These are phyloP conservation scores for Galeopsis tetrahit DNA, from an alignment of 257 asterid species.

Conservation along the genomic window DNA sequence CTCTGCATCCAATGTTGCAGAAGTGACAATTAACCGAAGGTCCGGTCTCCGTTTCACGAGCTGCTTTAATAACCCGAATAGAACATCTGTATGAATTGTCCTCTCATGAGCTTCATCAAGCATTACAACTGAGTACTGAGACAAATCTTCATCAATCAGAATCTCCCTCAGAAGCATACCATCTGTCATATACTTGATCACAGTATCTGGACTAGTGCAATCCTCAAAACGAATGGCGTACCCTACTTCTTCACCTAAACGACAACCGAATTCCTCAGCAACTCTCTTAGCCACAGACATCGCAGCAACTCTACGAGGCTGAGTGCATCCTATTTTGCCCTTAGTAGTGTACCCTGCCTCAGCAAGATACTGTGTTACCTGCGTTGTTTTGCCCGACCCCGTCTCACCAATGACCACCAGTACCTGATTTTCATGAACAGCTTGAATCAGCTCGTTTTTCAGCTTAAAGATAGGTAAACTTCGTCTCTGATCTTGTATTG, in stretches of 20 bases:
- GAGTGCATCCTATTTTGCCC: constrained; percentile 94
- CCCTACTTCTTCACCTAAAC: constrained; percentile 95
- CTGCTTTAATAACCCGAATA: constrained; percentile 78
- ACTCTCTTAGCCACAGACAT: constrained; percentile 98
- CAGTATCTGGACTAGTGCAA: constrained; percentile 96
- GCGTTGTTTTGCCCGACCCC: constrained; percentile 95
- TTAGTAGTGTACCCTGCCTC: constrained; percentile 95
- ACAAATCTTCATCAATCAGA: constrained; percentile 74
- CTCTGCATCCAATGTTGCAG: constrained; percentile 95
- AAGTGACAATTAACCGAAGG: constrained; percentile 88
- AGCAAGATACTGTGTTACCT: constrained; percentile 94
- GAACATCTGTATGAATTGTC: constrained; percentile 86
- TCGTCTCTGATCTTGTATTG: constrained; percentile 89
- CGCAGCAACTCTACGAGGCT: constrained; percentile 98
- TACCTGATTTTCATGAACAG: constrained; percentile 86
- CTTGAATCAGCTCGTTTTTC: constrained; percentile 84
- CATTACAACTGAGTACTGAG: constrained; percentile 90
- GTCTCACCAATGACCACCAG: constrained; percentile 96
- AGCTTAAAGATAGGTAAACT: constrained; percentile 84
- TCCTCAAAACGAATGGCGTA: constrained; percentile 94
- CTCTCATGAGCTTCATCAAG: constrained; percentile 97
- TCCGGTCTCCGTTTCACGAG: constrained; percentile 81
- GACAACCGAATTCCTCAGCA: constrained; percentile 94
- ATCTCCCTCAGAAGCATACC: constrained; percentile 97
- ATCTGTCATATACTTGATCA: constrained; percentile 94